Conservation (phyloP, 2,329 filamentous ascomycete genomes). For the Aspergillus pseudotamarii region DNA sequence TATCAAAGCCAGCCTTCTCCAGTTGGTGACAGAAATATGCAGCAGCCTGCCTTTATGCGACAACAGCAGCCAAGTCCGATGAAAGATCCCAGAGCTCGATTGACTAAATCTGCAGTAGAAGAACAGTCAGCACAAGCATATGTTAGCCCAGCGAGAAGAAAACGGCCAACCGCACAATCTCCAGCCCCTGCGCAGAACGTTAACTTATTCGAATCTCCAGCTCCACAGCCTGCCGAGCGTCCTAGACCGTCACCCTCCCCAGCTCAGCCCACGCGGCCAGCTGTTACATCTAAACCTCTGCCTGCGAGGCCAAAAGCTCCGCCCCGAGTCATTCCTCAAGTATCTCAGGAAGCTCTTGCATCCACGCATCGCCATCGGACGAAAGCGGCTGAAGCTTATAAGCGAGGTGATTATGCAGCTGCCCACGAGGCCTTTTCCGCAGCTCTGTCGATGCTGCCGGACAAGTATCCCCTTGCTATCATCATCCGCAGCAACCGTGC, state of each 20-base stretch:
- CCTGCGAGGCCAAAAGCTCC: slow-evolving; percentile 51
- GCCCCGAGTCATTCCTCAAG: slow-evolving; percentile 59
- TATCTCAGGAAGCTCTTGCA: slow-evolving; percentile 70
- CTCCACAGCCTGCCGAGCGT: slow-evolving; percentile 27
- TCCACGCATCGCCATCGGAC: slow-evolving; percentile 77
- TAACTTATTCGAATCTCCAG: slow-evolving; percentile 65
- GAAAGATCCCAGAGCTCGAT: slow-evolving; percentile 59
- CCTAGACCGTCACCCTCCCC: slow-evolving; percentile 38
- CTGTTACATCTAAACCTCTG: slow-evolving; percentile 49
- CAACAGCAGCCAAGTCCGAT: slow-evolving; percentile 40
- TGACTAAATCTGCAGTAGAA: slow-evolving; percentile 74
- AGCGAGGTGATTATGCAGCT: slow-evolving; percentile 86
- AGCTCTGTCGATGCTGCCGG: slow-evolving; percentile 74
- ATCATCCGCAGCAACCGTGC: slow-evolving; percentile 91
- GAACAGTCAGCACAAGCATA: slow-evolving; percentile 83
- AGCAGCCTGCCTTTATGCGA: slow-evolving; percentile 61
- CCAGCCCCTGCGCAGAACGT: slow-evolving; percentile 52
- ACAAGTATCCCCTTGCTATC: slow-evolving; percentile 79
- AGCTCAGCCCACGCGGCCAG: slow-evolving; percentile 41
- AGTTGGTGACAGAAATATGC: slow-evolving; percentile 26
- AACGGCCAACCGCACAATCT: slow-evolving; percentile 55
- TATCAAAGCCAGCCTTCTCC: slow-evolving; percentile 27
- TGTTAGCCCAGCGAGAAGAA: slow-evolving; percentile 81
- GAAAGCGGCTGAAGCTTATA: slow-evolving; percentile 85
- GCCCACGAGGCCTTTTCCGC: slow-evolving; percentile 82